Conservation (phyloP, 2,329 filamentous ascomycete genomes). For the Colletotrichum caudatum region DNA sequence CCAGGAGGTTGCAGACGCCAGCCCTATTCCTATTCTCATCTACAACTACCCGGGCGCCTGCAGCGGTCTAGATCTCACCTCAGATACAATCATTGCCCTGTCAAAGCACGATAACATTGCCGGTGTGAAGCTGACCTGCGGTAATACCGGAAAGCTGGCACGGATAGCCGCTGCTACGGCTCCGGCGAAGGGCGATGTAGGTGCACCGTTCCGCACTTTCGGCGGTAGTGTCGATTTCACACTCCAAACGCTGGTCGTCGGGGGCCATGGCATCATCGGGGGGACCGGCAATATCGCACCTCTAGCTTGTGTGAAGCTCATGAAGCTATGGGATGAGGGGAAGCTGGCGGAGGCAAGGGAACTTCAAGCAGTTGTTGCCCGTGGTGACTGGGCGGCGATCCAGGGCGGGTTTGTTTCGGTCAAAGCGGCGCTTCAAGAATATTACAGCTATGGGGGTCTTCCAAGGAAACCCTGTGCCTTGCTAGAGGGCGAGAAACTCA, state of each 20-base stretch:
- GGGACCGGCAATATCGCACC: conserved; percentile 79
- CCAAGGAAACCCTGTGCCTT: conserved; percentile 63
- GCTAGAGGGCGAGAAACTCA: conserved; percentile 46
- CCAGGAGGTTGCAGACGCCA: conserved; percentile 63
- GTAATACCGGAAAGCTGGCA: conserved; percentile 71
- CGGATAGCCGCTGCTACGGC: conserved; percentile 58
- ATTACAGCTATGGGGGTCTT: conserved; percentile 73
- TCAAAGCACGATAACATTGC: conserved; percentile 68
- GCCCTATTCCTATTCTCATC: conserved; percentile 69
- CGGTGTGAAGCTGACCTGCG: conserved; percentile 76
- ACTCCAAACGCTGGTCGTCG: conserved; percentile 76
- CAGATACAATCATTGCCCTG: conserved; percentile 68
- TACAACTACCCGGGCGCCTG: conserved; percentile 79
- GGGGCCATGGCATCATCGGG: conserved; percentile 78
- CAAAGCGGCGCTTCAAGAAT: conserved; percentile 72
- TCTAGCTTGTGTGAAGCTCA: conserved; percentile 70
- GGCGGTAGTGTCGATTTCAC: conserved; percentile 82
- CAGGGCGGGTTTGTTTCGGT: conserved; percentile 77
- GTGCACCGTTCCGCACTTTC: conserved; percentile 71
- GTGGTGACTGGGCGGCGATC: conserved; percentile 77
- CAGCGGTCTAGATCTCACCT: conserved; percentile 76
- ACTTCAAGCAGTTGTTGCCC: conserved; percentile 73
- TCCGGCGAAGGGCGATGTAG: conserved; percentile 35
- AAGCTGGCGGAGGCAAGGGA: conserved; percentile 68
- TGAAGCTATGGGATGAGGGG: conserved; percentile 70